A percentile compares a stretch with the other conserved stretches of the same genome.
Evolutionary conservation across 345 rosid species (phyloP).

Genomic region (Eucalyptus tenuipes): DNA sequence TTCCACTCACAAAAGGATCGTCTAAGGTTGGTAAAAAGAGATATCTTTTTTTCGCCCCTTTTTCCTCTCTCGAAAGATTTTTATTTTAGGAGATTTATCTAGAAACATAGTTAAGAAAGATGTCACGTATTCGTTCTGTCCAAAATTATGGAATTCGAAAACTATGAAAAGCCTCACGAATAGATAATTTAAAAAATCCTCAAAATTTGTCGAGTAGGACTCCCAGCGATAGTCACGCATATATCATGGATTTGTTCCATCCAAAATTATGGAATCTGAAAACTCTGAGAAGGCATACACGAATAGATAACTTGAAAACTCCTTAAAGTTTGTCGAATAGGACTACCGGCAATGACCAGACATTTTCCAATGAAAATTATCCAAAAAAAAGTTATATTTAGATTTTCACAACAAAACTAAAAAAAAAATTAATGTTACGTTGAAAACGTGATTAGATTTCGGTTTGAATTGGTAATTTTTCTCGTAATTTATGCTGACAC

Average conservation of each 20-base stretch:
- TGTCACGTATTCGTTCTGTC: not conserved
- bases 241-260: not conserved
- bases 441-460: not conserved
- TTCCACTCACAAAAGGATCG: not conserved
- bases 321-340: not conserved
- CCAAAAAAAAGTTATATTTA: not conserved
- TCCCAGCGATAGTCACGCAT: too few species aligned
- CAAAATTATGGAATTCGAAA: not conserved
- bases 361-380: not conserved
- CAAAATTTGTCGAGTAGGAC: not conserved
- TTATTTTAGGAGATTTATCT: not conserved
- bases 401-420: too few species aligned
- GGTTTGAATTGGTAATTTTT: not conserved
- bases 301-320: not conserved
- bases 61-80: not conserved
- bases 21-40: not conserved
- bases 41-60: not conserved
- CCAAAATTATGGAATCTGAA: too few species aligned
- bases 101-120: not conserved
- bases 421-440: not conserved
- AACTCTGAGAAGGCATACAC: not conserved
- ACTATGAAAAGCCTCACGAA: not conserved
- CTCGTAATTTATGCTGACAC: not conserved
- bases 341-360: fast-evolving
- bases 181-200: not conserved